These are phyloP conservation scores for Salinomyces thailandicus DNA, from an alignment of 2,329 filamentous ascomycete species.

Conservation along the genomic window DNA sequence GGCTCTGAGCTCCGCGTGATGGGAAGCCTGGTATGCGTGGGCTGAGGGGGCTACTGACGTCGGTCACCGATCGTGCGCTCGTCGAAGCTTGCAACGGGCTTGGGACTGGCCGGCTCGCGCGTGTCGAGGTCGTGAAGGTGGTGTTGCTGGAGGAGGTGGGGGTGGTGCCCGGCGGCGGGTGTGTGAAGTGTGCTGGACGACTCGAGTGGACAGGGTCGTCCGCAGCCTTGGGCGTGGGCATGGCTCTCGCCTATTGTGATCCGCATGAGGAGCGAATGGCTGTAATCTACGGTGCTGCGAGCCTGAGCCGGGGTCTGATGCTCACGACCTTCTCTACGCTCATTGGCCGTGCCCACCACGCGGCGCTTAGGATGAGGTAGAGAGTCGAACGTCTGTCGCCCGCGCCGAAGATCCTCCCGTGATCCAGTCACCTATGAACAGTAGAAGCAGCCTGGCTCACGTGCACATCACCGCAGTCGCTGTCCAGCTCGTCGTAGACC, in stretches of 20 bases:
- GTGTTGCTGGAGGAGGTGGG: background rate
- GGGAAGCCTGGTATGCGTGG: background rate
- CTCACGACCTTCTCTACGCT: background rate
- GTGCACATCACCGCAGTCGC: too few species aligned
- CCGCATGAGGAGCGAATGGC: background rate
- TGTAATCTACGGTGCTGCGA: background rate
- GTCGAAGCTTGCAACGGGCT: constrained; percentile 7
- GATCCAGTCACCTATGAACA: too few species aligned
- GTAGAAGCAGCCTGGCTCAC: too few species aligned
- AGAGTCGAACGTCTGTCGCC: too few species aligned
- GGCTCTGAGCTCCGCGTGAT: constrained; percentile 1
- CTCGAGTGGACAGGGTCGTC: background rate
- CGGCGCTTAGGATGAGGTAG: background rate
- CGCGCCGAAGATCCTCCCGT: too few species aligned
- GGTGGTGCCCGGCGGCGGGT: too few species aligned
- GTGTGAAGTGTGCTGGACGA: too few species aligned
- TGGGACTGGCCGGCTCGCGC: constrained; percentile 4
- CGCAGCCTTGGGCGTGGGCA: background rate
- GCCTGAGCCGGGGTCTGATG: background rate
- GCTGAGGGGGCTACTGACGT: background rate
- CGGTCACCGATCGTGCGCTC: constrained; percentile 2
- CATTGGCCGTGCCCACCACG: background rate
- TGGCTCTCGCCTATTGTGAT: background rate
- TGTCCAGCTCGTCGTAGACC: too few species aligned
- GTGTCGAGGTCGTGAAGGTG: background rate